Conservation (phyloP, 1,284 basidiomycete species). For the Apiotrichum gracile region DNA sequence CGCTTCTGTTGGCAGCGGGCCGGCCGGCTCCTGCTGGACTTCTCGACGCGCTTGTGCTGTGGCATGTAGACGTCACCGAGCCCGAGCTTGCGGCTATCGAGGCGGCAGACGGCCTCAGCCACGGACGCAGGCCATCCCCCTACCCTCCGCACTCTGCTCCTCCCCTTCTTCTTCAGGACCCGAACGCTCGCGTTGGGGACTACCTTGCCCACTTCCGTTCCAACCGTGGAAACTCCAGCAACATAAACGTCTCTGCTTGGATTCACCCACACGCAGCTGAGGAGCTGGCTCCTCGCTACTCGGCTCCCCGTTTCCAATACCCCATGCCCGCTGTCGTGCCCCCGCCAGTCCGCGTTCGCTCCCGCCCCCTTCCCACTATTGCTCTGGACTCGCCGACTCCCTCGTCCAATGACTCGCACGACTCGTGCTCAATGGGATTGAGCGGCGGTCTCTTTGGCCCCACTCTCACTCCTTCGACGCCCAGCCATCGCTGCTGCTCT, state of each 20-base stretch:
- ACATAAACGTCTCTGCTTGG: conserved; percentile 39
- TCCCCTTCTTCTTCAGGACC: conserved; percentile 27
- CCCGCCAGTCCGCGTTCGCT: neutral
- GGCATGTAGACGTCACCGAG: conserved; percentile 41
- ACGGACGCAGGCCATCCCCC: conserved; percentile 31
- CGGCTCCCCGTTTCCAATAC: conserved; percentile 14
- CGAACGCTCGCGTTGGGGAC: conserved; percentile 21
- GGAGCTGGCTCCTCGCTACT: conserved; percentile 5
- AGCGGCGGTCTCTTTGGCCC: too few species aligned
- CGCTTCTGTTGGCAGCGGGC: conserved; percentile 29
- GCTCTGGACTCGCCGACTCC: neutral
- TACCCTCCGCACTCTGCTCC: conserved; percentile 35
- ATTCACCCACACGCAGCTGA: conserved; percentile 21
- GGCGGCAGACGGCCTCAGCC: conserved; percentile 30
- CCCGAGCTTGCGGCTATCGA: conserved; percentile 41
- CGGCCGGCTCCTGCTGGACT: conserved; percentile 10
- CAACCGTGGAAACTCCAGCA: conserved; percentile 25
- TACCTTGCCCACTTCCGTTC: conserved; percentile 29
- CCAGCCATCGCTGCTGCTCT: conserved; percentile 6
- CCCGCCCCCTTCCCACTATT: neutral
- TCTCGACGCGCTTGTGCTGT: conserved; percentile 29
- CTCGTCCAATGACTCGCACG: neutral
- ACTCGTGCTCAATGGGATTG: neutral
- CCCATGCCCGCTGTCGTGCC: conserved; percentile 8
- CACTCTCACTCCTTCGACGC: neutral